Evolutionary conservation across 768 basidiomycete species (phyloP).

Genomic region (Trametes cingulata): DNA sequence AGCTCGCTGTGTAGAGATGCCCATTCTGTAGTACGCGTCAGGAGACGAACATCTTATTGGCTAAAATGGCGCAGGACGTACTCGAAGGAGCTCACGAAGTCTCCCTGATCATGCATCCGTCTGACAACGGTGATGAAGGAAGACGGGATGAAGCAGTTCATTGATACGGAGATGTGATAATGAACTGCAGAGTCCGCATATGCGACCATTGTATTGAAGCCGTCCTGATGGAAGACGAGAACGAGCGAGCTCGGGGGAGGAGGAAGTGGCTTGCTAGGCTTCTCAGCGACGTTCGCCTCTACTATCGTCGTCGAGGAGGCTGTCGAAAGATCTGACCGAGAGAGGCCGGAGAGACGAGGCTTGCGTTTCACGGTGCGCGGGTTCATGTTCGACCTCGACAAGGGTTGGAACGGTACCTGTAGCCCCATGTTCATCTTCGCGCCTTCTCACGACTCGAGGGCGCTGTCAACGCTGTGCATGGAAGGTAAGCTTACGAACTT

Average conservation of each 20-base stretch:
- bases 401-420: neutral
- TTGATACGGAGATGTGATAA: conserved; percentile 47
- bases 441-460: neutral
- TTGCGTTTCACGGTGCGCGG: conserved; percentile 2
- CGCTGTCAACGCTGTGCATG: neutral
- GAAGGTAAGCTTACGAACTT: neutral
- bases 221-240: conserved; percentile 21
- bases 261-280: neutral
- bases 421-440: neutral
- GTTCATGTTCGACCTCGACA: neutral
- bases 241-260: conserved; percentile 3
- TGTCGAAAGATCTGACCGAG: neutral
- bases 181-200: conserved; percentile 24
- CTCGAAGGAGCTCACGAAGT: conserved; percentile 52
- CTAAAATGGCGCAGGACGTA: conserved; percentile 26
- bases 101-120: conserved; percentile 43
- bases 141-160: conserved; percentile 53
- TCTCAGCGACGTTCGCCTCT: neutral
- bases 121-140: conserved; percentile 48
- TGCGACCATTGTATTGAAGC: conserved; percentile 25
- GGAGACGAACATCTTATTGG: too few relatives aligned
- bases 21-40: conserved; percentile 21
- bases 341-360: conserved; percentile 5
- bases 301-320: conserved; percentile 3
- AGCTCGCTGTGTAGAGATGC: conserved; percentile 22